phyloP scores from a whole-genome alignment of 345 rosid genomes.

The Turnera subulata region DNA sequence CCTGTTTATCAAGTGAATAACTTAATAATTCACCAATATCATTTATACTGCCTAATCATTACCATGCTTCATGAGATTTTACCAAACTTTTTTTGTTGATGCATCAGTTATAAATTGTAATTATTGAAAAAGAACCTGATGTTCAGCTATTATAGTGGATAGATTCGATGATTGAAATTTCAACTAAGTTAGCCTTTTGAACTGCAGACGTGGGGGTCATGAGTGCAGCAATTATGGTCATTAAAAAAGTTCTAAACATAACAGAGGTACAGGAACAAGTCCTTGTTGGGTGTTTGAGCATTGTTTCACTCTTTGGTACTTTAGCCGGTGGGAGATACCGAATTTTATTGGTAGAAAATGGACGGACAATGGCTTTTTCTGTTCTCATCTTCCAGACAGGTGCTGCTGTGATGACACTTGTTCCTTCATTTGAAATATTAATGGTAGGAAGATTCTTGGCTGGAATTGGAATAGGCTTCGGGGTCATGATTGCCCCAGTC shows the following conservation, averaged over 20 bases:
- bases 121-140: too few species aligned
- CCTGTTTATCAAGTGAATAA: too few species aligned
- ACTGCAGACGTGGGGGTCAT: slow-evolving; percentile 87
- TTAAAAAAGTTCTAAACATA: slow-evolving; percentile 73
- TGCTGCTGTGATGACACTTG: slow-evolving; percentile 71
- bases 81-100: too few species aligned
- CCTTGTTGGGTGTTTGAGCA: slow-evolving; percentile 71
- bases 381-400: slow-evolving; percentile 71
- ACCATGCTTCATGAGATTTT: too few species aligned
- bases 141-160: too few species aligned
- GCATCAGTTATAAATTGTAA: too few species aligned
- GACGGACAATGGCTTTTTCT: slow-evolving; percentile 92
- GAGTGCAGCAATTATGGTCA: slow-evolving; percentile 92
- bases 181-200: background rate
- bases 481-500: slow-evolving; percentile 86
- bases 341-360: slow-evolving; percentile 80
- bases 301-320: slow-evolving; percentile 79
- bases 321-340: slow-evolving; percentile 78
- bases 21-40: too few species aligned
- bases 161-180: too few species aligned
- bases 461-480: slow-evolving; percentile 78
- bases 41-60: too few species aligned
- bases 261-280: slow-evolving; percentile 76
- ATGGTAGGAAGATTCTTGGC: slow-evolving; percentile 78
- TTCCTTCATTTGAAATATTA: slow-evolving; percentile 61